Evolutionary conservation across 148 eudicot species (phyloP), one percentile per base, ranked within the genome.

Genomic region (Camellia sinensis): DNA sequence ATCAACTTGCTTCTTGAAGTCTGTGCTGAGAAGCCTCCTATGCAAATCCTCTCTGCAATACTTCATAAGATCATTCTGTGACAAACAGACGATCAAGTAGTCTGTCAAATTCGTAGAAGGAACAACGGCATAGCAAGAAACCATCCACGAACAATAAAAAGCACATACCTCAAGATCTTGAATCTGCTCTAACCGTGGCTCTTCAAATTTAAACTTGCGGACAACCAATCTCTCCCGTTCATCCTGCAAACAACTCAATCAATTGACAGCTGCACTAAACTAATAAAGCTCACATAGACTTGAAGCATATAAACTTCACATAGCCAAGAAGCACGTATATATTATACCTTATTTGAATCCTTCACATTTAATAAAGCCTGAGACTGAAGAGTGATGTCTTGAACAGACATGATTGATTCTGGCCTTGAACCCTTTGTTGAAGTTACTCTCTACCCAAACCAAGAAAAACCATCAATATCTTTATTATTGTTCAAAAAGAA

Each of bases 1-100:
- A 84, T 97, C 98, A 79, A 92, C 92, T 80, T 97, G 99, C 88
- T 97, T 94, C 81, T 92, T 97, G 78, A 97, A 97, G 83, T 97
- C 99, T 5, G 97, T 79, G 87, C 97, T 92, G 73, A 97, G 87
- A 77, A 97, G 95, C 86, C 95, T 89, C 84, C 88, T 84, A 67
- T 90, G 89, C 85, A 97, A 76, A 86, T 97, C 99, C 79, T 97
- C 99, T 83, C 99, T 89, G 77, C 92, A 94, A 74, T 91, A 91
- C 86, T 86, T 97, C 89, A 86, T 84, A 50, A 97, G 62, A 76
- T 94, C 94, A 87, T 83, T 85, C 99, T 97, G 91, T 84, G 75
- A 71, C 77, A 84, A 67, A 56, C 46, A 70, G 67, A 37, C 19
- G 37, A 53, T 61, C 40, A 2, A 52, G 65, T 3, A 10, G 46